phyloP scores from a whole-genome alignment of 2,329 filamentous ascomycete genomes.

The Cercospora janseana region DNA sequence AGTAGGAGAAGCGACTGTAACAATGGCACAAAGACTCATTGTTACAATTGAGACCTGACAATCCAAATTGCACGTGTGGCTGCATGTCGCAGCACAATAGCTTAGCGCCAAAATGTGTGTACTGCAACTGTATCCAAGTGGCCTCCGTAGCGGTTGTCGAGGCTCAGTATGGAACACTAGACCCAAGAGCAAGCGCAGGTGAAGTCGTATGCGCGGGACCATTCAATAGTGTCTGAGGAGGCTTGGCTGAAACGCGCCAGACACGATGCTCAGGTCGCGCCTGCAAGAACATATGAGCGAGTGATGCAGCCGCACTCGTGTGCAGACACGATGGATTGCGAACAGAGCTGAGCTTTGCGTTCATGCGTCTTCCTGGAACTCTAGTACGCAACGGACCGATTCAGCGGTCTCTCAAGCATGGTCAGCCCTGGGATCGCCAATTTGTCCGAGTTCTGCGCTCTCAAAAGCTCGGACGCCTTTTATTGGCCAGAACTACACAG shows the following conservation, averaged over 20 bases:
- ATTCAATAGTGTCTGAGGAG: background rate
- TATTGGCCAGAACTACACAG: no score
- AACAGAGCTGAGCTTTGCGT: no score
- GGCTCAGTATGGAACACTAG: no score
- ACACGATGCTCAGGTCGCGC: background rate
- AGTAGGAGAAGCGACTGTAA: background rate
- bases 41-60: background rate
- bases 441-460: no score
- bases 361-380: no score
- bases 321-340: no score
- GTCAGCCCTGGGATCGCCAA: no score
- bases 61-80: background rate
- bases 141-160: no score
- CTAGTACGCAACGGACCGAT: no score
- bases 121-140: background rate
- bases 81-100: background rate
- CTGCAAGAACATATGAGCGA: background rate
- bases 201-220: constrained; percentile 3
- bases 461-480: no score
- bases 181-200: background rate
- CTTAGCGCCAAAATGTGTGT: background rate
- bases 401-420: no score
- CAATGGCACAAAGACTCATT: background rate
- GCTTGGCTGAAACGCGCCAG: constrained; percentile 3
- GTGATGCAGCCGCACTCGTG: no score